A percentile compares a stretch with the other conserved stretches of the same genome.
phyloP scores from a whole-genome alignment of 768 basidiomycete species.

The Amanita exitialis region DNA sequence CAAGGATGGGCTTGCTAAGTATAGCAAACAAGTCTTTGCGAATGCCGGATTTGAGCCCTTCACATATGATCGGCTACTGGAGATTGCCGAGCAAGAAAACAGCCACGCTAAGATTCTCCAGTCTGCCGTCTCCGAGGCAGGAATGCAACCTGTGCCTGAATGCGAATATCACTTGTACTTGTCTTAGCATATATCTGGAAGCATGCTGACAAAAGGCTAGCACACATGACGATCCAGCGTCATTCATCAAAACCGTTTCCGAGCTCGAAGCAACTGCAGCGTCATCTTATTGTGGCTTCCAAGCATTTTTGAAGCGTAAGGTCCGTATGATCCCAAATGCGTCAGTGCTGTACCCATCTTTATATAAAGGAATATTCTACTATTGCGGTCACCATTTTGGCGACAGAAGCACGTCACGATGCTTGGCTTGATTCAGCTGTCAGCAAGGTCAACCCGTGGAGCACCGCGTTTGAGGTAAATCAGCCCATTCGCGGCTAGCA shows the following conservation, averaged over 20 bases:
- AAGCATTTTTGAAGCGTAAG: conserved; percentile 32
- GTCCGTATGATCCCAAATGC: conserved; percentile 13
- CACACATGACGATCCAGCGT: conserved; percentile 32
- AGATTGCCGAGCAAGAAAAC: conserved; percentile 45
- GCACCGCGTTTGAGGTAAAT: conserved; percentile 46
- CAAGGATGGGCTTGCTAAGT: conserved; percentile 29
- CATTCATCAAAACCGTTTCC: conserved; percentile 40
- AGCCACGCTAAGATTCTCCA: conserved; percentile 45
- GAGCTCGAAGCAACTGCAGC: conserved; percentile 47
- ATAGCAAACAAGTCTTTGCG: conserved; percentile 33
- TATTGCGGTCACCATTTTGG: conserved; percentile 48
- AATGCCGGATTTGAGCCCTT: conserved; percentile 36
- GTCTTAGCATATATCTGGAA: neutral
- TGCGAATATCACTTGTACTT: conserved; percentile 54
- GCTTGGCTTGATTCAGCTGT: conserved; percentile 48
- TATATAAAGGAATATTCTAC: conserved; percentile 31
- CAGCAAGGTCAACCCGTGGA: conserved; percentile 41
- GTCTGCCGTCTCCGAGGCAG: conserved; percentile 31
- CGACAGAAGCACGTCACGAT: conserved; percentile 54
- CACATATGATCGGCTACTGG: conserved; percentile 37
- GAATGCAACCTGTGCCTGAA: conserved; percentile 28
- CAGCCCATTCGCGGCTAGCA: conserved; percentile 8
- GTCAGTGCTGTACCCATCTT: neutral
- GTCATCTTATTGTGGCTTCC: conserved; percentile 50
- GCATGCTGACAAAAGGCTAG: conserved; percentile 12